Conservation (phyloP, 2,329 filamentous ascomycete species). For the Nemania sp. region DNA sequence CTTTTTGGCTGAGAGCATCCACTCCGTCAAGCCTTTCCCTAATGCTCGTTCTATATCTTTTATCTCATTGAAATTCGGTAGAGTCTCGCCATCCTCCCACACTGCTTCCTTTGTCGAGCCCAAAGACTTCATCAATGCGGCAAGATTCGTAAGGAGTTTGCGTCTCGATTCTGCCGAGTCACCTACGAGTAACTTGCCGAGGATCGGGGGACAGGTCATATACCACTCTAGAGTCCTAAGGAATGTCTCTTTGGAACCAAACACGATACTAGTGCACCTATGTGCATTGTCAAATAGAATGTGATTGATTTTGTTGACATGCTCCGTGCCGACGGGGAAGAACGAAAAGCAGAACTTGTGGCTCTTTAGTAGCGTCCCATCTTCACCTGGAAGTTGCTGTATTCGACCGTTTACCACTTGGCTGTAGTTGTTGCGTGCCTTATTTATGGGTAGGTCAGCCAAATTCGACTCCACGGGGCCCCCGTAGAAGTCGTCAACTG, state of each 20-base stretch:
- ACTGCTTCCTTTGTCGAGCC: slow-evolving; percentile 36
- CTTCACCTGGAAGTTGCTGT: slow-evolving; percentile 25
- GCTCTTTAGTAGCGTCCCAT: slow-evolving; percentile 30
- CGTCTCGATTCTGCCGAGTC: slow-evolving; percentile 32
- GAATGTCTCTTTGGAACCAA: slow-evolving; percentile 41
- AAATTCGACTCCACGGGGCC: slow-evolving; percentile 38
- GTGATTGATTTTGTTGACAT: slow-evolving; percentile 51
- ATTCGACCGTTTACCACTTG: slow-evolving; percentile 41
- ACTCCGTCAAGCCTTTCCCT: slow-evolving; percentile 15
- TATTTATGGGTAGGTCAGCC: slow-evolving; percentile 47
- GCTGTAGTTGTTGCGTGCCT: slow-evolving; percentile 47
- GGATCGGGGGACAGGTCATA: slow-evolving; percentile 33
- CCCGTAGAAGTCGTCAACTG: slow-evolving; percentile 29
- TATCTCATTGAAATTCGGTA: slow-evolving; percentile 23
- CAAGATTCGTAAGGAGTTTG: slow-evolving; percentile 27
- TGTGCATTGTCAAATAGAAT: slow-evolving; percentile 48
- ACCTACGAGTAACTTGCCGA: slow-evolving; percentile 35
- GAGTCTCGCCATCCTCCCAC: slow-evolving; percentile 28
- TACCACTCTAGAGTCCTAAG: slow-evolving; percentile 45
- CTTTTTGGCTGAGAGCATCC: slow-evolving; percentile 16
- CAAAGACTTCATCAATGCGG: slow-evolving; percentile 33
- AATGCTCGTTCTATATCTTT: not conserved
- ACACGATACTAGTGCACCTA: slow-evolving; percentile 46
- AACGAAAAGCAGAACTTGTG: slow-evolving; percentile 50
- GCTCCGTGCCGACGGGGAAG: slow-evolving; percentile 44